These are phyloP conservation scores for Cyberlindnera suaveolens DNA, from an alignment of 805 yeast genomes.

Conservation along the genomic window DNA sequence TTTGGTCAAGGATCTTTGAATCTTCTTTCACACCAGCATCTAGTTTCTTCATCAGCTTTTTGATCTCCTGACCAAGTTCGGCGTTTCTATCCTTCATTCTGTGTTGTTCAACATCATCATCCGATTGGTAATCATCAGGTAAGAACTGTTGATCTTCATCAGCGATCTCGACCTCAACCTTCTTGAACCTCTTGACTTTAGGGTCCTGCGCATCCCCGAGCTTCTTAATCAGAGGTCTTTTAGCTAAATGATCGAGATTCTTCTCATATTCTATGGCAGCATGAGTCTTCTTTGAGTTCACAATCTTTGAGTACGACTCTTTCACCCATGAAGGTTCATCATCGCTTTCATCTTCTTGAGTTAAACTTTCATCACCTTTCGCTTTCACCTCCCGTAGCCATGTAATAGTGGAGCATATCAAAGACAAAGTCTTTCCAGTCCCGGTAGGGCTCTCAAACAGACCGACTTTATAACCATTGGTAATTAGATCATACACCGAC, in stretches of 20 bases:
- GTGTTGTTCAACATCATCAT: conserved; percentile 17
- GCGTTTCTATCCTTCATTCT: conserved; percentile 24
- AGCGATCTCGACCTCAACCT: conserved; percentile 21
- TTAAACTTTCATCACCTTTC: conserved; percentile 3
- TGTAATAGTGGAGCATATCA: conserved; percentile 78
- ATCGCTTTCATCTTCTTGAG: conserved; percentile 34
- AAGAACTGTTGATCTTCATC: conserved; percentile 33
- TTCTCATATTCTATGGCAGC: conserved; percentile 30
- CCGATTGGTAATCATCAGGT: conserved; percentile 34
- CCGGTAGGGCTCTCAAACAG: conserved; percentile 94
- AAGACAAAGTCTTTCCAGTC: conserved; percentile 83
- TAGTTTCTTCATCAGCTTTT: conserved; percentile 38
- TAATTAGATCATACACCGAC: conserved; percentile 59
- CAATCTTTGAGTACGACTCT: conserved; percentile 29
- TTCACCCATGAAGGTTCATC: conserved; percentile 71
- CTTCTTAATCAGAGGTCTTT: conserved; percentile 11
- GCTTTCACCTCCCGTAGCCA: conserved; percentile 53
- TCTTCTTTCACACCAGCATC: conserved; percentile 21
- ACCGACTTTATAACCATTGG: conserved; percentile 55
- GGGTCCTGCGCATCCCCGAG: conserved; percentile 5
- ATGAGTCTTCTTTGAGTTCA: conserved; percentile 19
- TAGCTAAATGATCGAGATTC: conserved; percentile 26
- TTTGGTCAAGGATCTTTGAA: conserved; percentile 19
- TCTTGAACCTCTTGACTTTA: conserved; percentile 15
- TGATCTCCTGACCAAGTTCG: conserved; percentile 41